Conservation (phyloP, 495 filamentous ascomycete species). For the Clohesyomyces aquaticus region DNA sequence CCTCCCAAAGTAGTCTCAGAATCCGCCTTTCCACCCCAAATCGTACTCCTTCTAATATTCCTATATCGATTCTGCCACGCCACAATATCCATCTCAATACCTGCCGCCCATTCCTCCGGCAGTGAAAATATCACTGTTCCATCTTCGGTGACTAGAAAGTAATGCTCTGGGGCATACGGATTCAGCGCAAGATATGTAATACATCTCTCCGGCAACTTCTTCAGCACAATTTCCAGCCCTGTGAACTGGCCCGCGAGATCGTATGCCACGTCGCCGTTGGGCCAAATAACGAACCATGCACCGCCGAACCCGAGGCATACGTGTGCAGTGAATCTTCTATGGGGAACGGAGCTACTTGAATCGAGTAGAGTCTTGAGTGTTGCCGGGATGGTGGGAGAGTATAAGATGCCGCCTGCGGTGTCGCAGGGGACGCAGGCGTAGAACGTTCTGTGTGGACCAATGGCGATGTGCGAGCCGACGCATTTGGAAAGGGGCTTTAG, state of each 20-base stretch:
- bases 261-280: slow-evolving; percentile 5
- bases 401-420: not conserved
- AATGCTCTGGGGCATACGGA: not conserved
- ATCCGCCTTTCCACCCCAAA: not conserved
- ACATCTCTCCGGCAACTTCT: slow-evolving; percentile 6
- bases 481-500: slow-evolving; percentile 8
- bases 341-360: not conserved
- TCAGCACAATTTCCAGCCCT: not conserved
- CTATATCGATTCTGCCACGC: not conserved
- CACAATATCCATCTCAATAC: slow-evolving; percentile 1
- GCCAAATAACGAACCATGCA: slow-evolving; percentile 7
- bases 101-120: not conserved
- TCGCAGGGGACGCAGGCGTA: not conserved
- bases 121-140: slow-evolving; percentile 1
- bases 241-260: slow-evolving; percentile 1
- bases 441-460: not conserved
- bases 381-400: slow-evolving; percentile 1
- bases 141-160: slow-evolving; percentile 4
- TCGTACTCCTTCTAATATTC: not conserved
- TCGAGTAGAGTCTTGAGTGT: slow-evolving; percentile 4
- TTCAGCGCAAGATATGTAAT: slow-evolving; percentile 1
- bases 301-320: slow-evolving; percentile 3
- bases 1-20: not conserved
- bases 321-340: slow-evolving; percentile 6
- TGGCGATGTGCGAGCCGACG: slow-evolving; percentile 6